Evolutionary conservation across 176 grass and related monocot species (phyloP), one percentile per base, ranked within the genome.

Genomic region (Puccinellia tenuiflora): DNA sequence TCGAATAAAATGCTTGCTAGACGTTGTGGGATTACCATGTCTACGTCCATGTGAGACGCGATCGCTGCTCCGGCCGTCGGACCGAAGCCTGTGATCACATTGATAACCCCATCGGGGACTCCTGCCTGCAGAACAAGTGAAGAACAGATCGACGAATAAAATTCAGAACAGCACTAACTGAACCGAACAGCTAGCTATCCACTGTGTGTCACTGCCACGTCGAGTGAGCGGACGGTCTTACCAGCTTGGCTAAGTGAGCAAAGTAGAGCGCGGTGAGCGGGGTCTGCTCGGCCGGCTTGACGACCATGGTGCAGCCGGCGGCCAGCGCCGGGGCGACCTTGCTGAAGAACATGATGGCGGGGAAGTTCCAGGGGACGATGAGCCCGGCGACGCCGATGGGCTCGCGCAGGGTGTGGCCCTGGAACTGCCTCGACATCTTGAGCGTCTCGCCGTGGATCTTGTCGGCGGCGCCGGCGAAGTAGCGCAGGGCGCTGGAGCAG

Each of bases 371-470:
- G n/a, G 90, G 90, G 50, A 85, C 38, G 79, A 91, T 91, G 67
- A 85, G 90, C 28, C 82, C 90, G 7, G 87, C 78, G 3, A 91
- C 90, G 39, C 90, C 86, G 30, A 91, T 46, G 55, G 90, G 90
- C 65, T 91, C 86, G 51, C 68, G 66, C 14, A 91, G 84, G 24
- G 90, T 91, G 90, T 91, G 66, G 0, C 64, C 90, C 6, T 91
- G 86, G 45, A 81, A 22, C 51, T 81, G 61, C 25, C 77, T 24
- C 25, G 77, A 77, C 86, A 92, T 56, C 88, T 91, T 94, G 1
- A 97, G 90, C 43, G 90, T 94, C 87, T 94, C 88, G 25, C 95
- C 90, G 68, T 97, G 95, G 79, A 97, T 90, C 87, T 97, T 97
- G 68, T 97, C 92, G 5, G 95, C 88, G 14, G 92, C 84, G 8